These are phyloP conservation scores for Gnomoniopsis smithogilvyi DNA, from an alignment of 2,329 filamentous ascomycete genomes.

Conservation along the genomic window DNA sequence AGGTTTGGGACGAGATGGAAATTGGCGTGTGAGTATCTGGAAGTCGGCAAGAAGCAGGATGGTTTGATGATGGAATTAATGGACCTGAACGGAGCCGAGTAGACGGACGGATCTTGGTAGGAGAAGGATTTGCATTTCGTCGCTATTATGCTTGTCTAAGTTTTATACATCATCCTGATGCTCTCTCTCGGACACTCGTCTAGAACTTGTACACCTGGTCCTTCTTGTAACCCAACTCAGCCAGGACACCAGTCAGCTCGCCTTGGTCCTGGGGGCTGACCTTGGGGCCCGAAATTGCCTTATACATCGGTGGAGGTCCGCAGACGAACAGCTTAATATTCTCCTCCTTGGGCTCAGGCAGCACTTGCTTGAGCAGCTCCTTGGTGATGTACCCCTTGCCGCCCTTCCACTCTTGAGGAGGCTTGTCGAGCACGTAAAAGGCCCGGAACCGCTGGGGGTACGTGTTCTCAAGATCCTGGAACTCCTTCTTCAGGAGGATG, in stretches of 20 bases:
- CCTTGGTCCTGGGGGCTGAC: conserved; percentile 92
- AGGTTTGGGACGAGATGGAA: too few relatives aligned
- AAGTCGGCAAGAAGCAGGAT: too few relatives aligned
- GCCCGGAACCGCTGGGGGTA: conserved; percentile 93
- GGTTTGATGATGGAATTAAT: too few relatives aligned
- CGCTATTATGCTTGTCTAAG: too few relatives aligned
- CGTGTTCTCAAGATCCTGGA: conserved; percentile 84
- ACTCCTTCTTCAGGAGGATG: conserved; percentile 84
- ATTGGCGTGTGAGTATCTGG: too few relatives aligned
- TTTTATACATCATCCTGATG: too few relatives aligned
- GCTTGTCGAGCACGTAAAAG: conserved; percentile 90
- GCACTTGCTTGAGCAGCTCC: conserved; percentile 89
- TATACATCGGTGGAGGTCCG: conserved; percentile 89
- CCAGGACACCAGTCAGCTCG: conserved; percentile 76
- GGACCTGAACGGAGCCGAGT: too few relatives aligned
- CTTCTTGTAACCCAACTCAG: conserved; percentile 69
- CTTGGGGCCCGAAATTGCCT: conserved; percentile 86
- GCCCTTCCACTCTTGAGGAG: conserved; percentile 72
- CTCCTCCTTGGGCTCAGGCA: conserved; percentile 85
- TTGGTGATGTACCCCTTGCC: conserved; percentile 81
- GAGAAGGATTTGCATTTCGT: too few relatives aligned
- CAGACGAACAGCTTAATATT: conserved; percentile 98
- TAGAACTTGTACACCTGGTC: conserved; percentile 98
- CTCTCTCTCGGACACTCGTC: too few relatives aligned
- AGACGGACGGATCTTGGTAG: too few relatives aligned